Conservation (phyloP, 768 basidiomycete genomes). For the Asterophora lycoperdoides region DNA sequence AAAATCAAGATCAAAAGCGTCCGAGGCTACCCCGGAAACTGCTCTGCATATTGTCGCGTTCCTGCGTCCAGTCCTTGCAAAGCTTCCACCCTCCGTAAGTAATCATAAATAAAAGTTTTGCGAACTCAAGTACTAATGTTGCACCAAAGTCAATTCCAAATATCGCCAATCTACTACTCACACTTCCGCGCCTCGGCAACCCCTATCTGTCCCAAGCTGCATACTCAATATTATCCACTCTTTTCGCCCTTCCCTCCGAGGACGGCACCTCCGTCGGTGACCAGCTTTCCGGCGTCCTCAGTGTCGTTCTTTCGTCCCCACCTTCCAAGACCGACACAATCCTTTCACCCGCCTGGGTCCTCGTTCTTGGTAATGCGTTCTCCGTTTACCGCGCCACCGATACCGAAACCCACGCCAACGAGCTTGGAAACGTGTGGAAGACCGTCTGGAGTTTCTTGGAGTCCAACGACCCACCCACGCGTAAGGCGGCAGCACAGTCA, state of each 20-base stretch:
- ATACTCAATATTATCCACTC: constrained; percentile 80
- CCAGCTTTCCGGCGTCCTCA: constrained; percentile 59
- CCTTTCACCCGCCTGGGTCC: constrained; percentile 74
- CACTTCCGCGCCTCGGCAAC: constrained; percentile 82
- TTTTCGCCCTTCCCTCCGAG: constrained; percentile 55
- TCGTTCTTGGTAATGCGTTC: constrained; percentile 70
- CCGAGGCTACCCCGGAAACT: constrained; percentile 59
- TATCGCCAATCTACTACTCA: constrained; percentile 68
- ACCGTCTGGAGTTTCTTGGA: constrained; percentile 76
- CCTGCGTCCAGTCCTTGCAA: constrained; percentile 55
- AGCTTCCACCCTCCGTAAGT: constrained; percentile 69
- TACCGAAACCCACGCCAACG: constrained; percentile 43
- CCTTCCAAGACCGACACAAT: constrained; percentile 67
- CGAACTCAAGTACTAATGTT: constrained; percentile 1
- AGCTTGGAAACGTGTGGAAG: constrained; percentile 69
- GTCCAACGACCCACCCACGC: constrained; percentile 53
- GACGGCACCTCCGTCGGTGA: constrained; percentile 47
- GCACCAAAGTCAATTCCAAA: constrained; percentile 60
- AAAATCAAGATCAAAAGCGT: constrained; percentile 54
- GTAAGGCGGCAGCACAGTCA: constrained; percentile 61
- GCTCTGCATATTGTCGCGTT: constrained; percentile 77
- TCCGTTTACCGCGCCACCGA: constrained; percentile 55
- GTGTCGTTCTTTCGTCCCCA: constrained; percentile 62
- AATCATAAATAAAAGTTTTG: constrained; percentile 7
- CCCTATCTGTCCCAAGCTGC: constrained; percentile 85